phyloP scores from a whole-genome alignment of 2,329 filamentous ascomycete genomes.

The Bimuria novae-zelandiae region DNA sequence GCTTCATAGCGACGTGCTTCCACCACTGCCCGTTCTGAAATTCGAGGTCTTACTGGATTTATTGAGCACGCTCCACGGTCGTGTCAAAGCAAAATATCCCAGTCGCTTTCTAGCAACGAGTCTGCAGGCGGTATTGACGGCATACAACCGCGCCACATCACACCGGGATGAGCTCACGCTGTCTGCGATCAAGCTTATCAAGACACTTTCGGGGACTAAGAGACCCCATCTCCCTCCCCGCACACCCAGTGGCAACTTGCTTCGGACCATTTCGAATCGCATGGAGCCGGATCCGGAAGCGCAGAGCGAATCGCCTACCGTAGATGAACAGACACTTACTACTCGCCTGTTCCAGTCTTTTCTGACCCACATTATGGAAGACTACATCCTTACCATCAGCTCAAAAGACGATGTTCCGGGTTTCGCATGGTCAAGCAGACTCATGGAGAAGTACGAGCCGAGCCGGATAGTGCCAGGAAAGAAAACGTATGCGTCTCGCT shows the following conservation, averaged over 20 bases:
- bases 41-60: slow-evolving; percentile 74
- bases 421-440: slow-evolving; percentile 57
- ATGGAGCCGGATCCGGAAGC: slow-evolving; percentile 61
- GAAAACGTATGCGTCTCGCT: slow-evolving; percentile 66
- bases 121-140: slow-evolving; percentile 71
- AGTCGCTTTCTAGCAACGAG: slow-evolving; percentile 78
- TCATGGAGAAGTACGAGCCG: slow-evolving; percentile 72
- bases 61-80: slow-evolving; percentile 72
- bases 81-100: slow-evolving; percentile 77
- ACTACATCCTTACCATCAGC: slow-evolving; percentile 65
- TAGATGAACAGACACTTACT: slow-evolving; percentile 65
- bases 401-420: slow-evolving; percentile 54
- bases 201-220: slow-evolving; percentile 69
- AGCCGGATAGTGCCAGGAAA: slow-evolving; percentile 65
- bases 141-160: slow-evolving; percentile 63
- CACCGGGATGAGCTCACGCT: slow-evolving; percentile 68
- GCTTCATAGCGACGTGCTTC: slow-evolving; percentile 26
- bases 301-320: slow-evolving; percentile 50
- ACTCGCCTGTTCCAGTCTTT: slow-evolving; percentile 73
- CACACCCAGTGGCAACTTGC: slow-evolving; percentile 57
- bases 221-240: slow-evolving; percentile 67
- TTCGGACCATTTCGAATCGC: slow-evolving; percentile 41
- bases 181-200: slow-evolving; percentile 71
- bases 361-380: slow-evolving; percentile 75
- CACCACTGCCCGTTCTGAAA: slow-evolving; percentile 54